phyloP scores from a whole-genome alignment of 306 rosid genomes.

The Malus orientalis region DNA sequence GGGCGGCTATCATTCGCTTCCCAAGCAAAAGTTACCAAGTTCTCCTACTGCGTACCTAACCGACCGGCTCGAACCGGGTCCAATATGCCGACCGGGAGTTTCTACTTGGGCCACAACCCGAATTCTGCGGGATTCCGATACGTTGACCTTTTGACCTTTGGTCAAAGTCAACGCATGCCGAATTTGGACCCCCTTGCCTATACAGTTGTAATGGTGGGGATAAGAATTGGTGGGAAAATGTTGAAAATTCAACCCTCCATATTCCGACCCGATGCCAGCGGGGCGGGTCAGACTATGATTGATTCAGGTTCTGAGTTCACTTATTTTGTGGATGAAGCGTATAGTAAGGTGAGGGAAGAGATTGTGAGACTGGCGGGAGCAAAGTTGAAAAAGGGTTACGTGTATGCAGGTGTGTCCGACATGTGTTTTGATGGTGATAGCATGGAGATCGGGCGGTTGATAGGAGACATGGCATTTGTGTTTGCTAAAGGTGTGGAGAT shows the following conservation, averaged over 20 bases:
- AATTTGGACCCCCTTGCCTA: slow-evolving; percentile 71
- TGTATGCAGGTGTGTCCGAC: slow-evolving; percentile 51
- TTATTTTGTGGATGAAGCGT: slow-evolving; percentile 65
- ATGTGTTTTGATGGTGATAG: slow-evolving; percentile 54
- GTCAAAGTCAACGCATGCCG: slow-evolving; percentile 61
- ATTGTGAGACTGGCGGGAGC: slow-evolving; percentile 47
- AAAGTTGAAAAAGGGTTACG: slow-evolving; percentile 52
- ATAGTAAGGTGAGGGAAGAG: slow-evolving; percentile 45
- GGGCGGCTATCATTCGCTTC: slow-evolving; percentile 70
- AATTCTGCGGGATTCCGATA: slow-evolving; percentile 37
- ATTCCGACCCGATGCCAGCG: slow-evolving; percentile 54
- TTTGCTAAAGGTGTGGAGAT: slow-evolving; percentile 74
- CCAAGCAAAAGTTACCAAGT: slow-evolving; percentile 59
- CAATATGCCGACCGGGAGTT: slow-evolving; percentile 38
- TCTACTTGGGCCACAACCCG: slow-evolving; percentile 70
- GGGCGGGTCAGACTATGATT: slow-evolving; percentile 85
- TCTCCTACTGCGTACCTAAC: slow-evolving; percentile 71
- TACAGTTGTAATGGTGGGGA: slow-evolving; percentile 58
- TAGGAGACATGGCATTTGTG: slow-evolving; percentile 61
- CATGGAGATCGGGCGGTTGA: slow-evolving; percentile 41
- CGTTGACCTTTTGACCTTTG: slow-evolving; percentile 39
- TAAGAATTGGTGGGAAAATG: slow-evolving; percentile 35
- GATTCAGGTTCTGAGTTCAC: slow-evolving; percentile 85
- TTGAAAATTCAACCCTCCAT: slow-evolving; percentile 31
- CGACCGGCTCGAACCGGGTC: slow-evolving; percentile 21